A percentile compares a stretch with the other conserved stretches of the same genome.
Evolutionary conservation across 2,329 filamentous ascomycete species (phyloP).

Genomic region (Penicillium sp.): DNA sequence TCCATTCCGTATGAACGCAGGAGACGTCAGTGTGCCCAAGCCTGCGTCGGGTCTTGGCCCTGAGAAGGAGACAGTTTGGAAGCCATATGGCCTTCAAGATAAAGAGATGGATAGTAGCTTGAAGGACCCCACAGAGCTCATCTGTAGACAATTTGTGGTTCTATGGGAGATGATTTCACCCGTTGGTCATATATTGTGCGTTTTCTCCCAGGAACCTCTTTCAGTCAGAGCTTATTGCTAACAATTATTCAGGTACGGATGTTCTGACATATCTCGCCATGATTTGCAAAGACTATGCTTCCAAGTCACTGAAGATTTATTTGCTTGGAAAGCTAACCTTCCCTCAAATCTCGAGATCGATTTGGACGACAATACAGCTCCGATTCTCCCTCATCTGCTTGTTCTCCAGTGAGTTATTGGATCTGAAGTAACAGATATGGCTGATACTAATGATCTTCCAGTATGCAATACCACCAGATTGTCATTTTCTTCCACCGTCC

Average conservation of each 20-base stretch:
- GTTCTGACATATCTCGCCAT: conserved; percentile 38
- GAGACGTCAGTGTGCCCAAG: conserved; percentile 43
- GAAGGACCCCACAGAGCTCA: conserved; percentile 34
- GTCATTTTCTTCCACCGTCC: conserved; percentile 47
- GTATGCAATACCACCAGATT: conserved; percentile 47
- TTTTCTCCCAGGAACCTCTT: neutral
- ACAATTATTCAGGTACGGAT: conserved; percentile 31
- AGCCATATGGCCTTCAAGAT: conserved; percentile 30
- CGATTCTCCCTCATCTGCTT: conserved; percentile 42
- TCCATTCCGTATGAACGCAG: conserved; percentile 43
- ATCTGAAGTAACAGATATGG: neutral
- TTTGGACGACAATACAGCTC: conserved; percentile 31
- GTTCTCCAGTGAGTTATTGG: conserved; percentile 38
- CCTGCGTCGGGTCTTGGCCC: conserved; percentile 30
- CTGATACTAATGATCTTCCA: conserved; percentile 14
- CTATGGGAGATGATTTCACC: conserved; percentile 47
- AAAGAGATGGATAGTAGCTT: conserved; percentile 20
- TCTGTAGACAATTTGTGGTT: conserved; percentile 40
- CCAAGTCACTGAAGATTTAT: conserved; percentile 38
- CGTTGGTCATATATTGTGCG: conserved; percentile 43
- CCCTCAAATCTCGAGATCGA: conserved; percentile 39
- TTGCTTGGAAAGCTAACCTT: conserved; percentile 44
- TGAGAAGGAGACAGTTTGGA: conserved; percentile 33
- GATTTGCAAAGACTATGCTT: conserved; percentile 38
- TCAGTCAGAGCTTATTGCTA: neutral